Base-by-base conservation (phyloP, 2,329 filamentous ascomycete genomes). In the Fusarium staphyleae region DNA sequence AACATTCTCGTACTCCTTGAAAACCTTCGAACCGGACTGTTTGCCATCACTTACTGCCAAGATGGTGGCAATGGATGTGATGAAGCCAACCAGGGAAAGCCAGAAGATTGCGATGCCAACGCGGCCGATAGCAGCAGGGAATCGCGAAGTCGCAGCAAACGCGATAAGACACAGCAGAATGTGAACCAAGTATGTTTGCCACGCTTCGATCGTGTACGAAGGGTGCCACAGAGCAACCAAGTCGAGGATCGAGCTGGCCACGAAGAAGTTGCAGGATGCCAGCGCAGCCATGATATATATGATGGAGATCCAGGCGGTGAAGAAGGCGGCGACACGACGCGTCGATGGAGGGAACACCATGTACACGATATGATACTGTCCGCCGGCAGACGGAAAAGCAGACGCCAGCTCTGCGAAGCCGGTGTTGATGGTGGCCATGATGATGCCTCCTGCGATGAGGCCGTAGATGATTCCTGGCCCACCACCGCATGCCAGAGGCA, bases 351-450 rank as follows among this genome's bases (percentile, higher is more conserved):
- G 63, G 35, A 67, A 67, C 1, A 48, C 49, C 61, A 65, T 67
- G 43, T 66, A 67, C 7, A 67, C 65, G 15, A 67, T 67, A 16
- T 67, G 65, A 14, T 67, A 67, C 16, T 67, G 65, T 9, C 65
- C 65, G 11, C 65, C 65, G 5, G 63, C 63, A 1, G 65, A 67
- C 6, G 65, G 65, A 14, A 63, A 67, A 0, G 65, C 65, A 0
- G 65, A 67, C 1, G 65, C 65, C 33, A 67, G 19, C n/a, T 67
- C 65, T 2, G 65, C 65, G 4, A 67, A 67, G 18, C 65, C 65
- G 14, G 59, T 37, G 33, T 63, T 65, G 29, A 67, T 67, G 3
- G 52, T 59, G 6, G 61, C 52, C 61, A 67, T 67, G 34, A 65
- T 26, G 4, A 67, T 40, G 2, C 58, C 63, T 1, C 58, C 63